These are phyloP conservation scores for Atalantia buxifolia DNA, from an alignment of 345 rosid genomes.

Conservation along the genomic window DNA sequence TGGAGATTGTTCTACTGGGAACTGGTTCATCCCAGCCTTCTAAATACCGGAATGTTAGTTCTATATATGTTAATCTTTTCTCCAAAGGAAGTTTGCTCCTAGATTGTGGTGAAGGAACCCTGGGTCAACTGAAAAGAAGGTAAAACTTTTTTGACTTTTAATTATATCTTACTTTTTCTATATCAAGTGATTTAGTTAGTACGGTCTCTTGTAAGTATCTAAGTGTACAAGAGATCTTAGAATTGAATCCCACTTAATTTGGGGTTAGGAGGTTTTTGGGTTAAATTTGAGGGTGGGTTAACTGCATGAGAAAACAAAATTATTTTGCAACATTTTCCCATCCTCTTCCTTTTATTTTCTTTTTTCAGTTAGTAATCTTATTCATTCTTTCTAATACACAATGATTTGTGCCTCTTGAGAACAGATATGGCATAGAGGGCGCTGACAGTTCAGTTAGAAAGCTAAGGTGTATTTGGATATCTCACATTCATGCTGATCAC, in stretches of 20 bases:
- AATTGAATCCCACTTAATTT: not conserved
- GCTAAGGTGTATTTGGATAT: slow-evolving; percentile 80
- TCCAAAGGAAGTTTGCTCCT: slow-evolving; percentile 75
- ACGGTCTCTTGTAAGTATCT: not conserved
- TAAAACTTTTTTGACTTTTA: slow-evolving; percentile 11
- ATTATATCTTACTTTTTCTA: not conserved
- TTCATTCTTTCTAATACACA: not conserved
- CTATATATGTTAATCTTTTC: slow-evolving; percentile 71
- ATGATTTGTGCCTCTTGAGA: slow-evolving; percentile 1
- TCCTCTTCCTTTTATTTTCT: not conserved
- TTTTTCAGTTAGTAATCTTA: not conserved
- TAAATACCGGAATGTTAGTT: slow-evolving; percentile 83
- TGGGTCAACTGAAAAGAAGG: slow-evolving; percentile 95
- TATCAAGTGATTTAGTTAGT: not conserved
- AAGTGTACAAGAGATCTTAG: not conserved
- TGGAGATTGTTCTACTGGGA: slow-evolving; percentile 89
- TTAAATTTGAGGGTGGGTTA: not conserved
- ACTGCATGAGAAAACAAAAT: not conserved
- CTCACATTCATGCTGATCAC: slow-evolving; percentile 98
- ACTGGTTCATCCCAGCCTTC: slow-evolving; percentile 99
- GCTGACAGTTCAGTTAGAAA: slow-evolving; percentile 68
- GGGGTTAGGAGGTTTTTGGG: not conserved
- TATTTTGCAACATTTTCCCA: not conserved
- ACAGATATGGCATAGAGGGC: slow-evolving; percentile 73
- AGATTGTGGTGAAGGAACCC: slow-evolving; percentile 96